Conservation (phyloP, 805 yeast species). For the Kuraishia ogatae region DNA sequence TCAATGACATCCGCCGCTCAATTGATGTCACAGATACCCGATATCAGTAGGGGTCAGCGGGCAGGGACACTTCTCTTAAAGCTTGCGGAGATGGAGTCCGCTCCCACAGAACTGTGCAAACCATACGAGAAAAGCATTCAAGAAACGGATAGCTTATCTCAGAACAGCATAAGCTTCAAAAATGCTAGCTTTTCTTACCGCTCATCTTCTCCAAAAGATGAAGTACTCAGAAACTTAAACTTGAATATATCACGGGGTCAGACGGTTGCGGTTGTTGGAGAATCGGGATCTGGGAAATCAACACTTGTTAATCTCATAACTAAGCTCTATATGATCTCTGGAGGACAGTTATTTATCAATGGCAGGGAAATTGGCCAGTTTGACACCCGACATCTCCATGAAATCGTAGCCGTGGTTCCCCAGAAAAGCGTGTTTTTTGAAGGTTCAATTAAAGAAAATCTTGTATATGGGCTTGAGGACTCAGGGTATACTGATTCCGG, state of each 20-base stretch:
- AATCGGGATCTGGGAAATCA: slow-evolving; percentile 89
- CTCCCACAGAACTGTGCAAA: slow-evolving; percentile 21
- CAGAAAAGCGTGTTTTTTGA: slow-evolving; percentile 68
- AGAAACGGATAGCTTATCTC: neutral
- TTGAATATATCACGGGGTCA: slow-evolving; percentile 36
- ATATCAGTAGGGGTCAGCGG: slow-evolving; percentile 69
- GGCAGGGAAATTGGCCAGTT: slow-evolving; percentile 38
- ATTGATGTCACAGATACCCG: slow-evolving; percentile 63
- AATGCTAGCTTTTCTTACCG: slow-evolving; percentile 45
- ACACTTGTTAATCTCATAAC: slow-evolving; percentile 55
- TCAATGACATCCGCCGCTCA: slow-evolving; percentile 58
- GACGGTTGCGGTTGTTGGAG: slow-evolving; percentile 66
- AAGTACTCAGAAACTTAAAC: slow-evolving; percentile 32
- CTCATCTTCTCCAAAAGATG: slow-evolving; percentile 12
- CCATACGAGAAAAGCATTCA: neutral
- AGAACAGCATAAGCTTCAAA: slow-evolving; percentile 27
- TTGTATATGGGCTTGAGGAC: slow-evolving; percentile 47
- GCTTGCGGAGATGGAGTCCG: slow-evolving; percentile 26
- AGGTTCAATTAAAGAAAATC: slow-evolving; percentile 65
- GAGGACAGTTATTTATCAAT: slow-evolving; percentile 33
- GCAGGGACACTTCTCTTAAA: slow-evolving; percentile 49
- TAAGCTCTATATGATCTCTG: slow-evolving; percentile 36
- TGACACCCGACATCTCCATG: slow-evolving; percentile 40
- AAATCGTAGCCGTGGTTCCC: slow-evolving; percentile 56
- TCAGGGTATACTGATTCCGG: slow-evolving; percentile 1